These are phyloP conservation scores for Cordyceps cateniannulata DNA, from an alignment of 2,329 filamentous ascomycete species.

Conservation along the genomic window DNA sequence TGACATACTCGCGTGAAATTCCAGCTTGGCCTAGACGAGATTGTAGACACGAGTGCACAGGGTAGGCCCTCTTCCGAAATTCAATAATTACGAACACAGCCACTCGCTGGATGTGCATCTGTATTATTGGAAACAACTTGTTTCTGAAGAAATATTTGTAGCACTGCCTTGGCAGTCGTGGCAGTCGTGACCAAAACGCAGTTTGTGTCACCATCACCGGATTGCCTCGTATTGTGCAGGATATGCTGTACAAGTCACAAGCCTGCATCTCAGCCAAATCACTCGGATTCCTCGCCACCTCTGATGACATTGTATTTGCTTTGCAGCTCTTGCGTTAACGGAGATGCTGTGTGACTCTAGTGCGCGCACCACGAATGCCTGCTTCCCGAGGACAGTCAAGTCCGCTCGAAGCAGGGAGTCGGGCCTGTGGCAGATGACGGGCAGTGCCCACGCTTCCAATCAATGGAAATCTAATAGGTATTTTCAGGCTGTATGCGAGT, in stretches of 20 bases:
- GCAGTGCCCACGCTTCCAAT: not conserved
- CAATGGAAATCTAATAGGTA: not conserved
- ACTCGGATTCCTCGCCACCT: not conserved
- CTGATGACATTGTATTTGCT: not conserved
- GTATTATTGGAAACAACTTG: not conserved
- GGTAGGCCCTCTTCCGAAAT: no score
- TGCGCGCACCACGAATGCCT: not conserved
- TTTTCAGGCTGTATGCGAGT: no score
- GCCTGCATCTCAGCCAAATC: not conserved
- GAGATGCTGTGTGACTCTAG: not conserved
- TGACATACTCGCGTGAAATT: no score
- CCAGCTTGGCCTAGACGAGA: no score
- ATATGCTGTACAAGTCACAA: not conserved
- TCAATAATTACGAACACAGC: no score
- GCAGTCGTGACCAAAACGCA: not conserved
- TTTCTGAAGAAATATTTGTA: not conserved
- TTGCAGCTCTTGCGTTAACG: not conserved
- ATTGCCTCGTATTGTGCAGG: constrained; percentile 1
- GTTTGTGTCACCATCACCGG: not conserved
- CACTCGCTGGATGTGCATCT: not conserved
- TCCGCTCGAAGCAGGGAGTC: not conserved
- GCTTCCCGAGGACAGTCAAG: not conserved
- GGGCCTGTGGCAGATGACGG: not conserved
- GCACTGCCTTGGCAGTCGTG: not conserved
- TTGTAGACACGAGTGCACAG: no score